phyloP scores from a whole-genome alignment of 495 filamentous ascomycete genomes.

The Cenococcum geophilum region DNA sequence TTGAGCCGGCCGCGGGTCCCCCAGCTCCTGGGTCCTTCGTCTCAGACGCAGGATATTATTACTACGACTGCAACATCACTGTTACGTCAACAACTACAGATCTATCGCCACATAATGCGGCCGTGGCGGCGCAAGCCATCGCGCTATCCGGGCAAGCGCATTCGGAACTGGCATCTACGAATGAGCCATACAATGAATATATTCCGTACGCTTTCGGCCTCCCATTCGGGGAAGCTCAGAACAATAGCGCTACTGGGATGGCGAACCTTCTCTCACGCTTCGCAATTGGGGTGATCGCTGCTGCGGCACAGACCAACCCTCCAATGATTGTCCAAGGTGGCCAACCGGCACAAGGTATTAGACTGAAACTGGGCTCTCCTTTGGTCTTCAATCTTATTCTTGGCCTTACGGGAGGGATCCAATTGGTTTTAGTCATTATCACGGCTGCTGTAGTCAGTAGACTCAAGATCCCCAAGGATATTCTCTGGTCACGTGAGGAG shows the following conservation, averaged over 20 bases:
- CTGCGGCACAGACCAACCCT: not conserved
- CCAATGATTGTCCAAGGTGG: not conserved
- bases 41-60: not conserved
- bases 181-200: not conserved
- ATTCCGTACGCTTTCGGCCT: not conserved
- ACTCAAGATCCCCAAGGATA: too few relatives aligned
- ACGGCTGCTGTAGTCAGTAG: too few relatives aligned
- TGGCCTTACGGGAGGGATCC: not conserved
- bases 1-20: not conserved
- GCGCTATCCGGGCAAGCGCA: too few relatives aligned
- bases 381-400: not conserved
- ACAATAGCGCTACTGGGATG: not conserved
- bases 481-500: too few relatives aligned
- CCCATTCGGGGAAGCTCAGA: not conserved
- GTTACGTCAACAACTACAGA: not conserved
- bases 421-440: too few relatives aligned
- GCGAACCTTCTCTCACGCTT: not conserved
- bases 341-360: not conserved
- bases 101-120: not conserved
- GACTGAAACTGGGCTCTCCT: not conserved
- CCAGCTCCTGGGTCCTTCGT: not conserved
- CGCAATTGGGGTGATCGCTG: not conserved
- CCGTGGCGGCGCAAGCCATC: not conserved
- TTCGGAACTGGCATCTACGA: too few relatives aligned
- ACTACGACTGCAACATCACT: slow-evolving; percentile 37